These are phyloP conservation scores for Anisodus tanguticus DNA, from an alignment of 257 asterid species.

Conservation along the genomic window DNA sequence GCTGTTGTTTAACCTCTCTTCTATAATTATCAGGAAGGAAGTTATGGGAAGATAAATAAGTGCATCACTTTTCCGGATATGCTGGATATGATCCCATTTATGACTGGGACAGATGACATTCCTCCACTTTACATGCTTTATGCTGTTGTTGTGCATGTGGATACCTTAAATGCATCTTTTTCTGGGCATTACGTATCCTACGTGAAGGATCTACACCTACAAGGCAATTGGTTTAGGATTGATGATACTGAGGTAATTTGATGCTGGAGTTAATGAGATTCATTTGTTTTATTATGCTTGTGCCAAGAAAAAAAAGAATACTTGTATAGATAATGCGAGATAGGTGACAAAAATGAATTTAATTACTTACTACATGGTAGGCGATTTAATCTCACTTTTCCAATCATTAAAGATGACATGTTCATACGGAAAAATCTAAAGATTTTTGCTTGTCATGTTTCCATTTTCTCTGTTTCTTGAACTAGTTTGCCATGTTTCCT, in stretches of 20 bases:
- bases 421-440: no score
- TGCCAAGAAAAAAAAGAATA: background rate
- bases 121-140: conserved; percentile 86
- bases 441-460: background rate
- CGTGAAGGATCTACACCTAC: conserved; percentile 70
- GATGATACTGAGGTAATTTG: conserved; percentile 76
- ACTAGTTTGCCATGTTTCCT: background rate
- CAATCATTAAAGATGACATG: conserved; percentile 2
- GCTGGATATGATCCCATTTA: conserved; percentile 80
- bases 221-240: conserved; percentile 76
- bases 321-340: background rate
- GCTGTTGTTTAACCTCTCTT: conserved; percentile 27
- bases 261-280: background rate
- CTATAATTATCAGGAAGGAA: conserved; percentile 65
- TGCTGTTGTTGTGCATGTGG: conserved; percentile 82
- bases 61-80: conserved; percentile 78
- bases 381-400: background rate
- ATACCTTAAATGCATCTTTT: conserved; percentile 71
- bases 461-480: background rate
- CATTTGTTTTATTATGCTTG: background rate
- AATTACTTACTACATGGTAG: background rate
- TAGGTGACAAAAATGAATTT: background rate
- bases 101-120: conserved; percentile 77
- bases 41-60: conserved; percentile 83
- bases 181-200: conserved; percentile 83